A percentile compares a stretch with the other conserved stretches of the same genome.
phyloP scores from a whole-genome alignment of 805 yeast genomes.

The Isabelozyma gotoi region DNA sequence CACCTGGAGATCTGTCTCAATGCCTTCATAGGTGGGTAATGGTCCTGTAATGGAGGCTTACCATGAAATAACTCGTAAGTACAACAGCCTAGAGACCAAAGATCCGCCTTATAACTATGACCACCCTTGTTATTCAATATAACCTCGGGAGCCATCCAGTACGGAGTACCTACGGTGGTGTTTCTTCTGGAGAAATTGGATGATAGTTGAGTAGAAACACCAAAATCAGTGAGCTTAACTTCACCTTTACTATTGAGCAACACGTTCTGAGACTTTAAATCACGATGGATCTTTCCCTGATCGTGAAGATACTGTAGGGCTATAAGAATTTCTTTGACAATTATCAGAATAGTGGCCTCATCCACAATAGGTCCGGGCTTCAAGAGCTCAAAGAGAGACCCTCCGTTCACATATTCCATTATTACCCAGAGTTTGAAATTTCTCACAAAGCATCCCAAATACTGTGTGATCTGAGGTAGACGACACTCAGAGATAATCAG shows the following conservation, averaged over 20 bases:
- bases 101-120: conserved; percentile 59
- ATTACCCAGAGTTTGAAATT: conserved; percentile 74
- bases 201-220: conserved; percentile 43
- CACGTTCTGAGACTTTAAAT: conserved; percentile 43
- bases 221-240: conserved; percentile 46
- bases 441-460: conserved; percentile 69
- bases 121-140: conserved; percentile 59
- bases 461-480: conserved; percentile 60
- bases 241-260: conserved; percentile 36
- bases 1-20: conserved; percentile 37
- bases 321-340: conserved; percentile 53
- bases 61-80: conserved; percentile 71
- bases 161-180: conserved; percentile 56
- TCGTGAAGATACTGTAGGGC: conserved; percentile 68
- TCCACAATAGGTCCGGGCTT: conserved; percentile 60
- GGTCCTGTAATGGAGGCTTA: conserved; percentile 61
- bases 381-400: conserved; percentile 66
- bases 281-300: conserved; percentile 74
- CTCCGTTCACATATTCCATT: conserved; percentile 82
- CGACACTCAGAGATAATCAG: conserved; percentile 66
- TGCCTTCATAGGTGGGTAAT: conserved; percentile 44
- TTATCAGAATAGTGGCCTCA: conserved; percentile 46
- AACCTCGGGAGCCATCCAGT: conserved; percentile 67
- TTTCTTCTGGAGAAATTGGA: conserved; percentile 43
- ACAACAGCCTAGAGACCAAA: conserved; percentile 81